Evolutionary conservation across 2,329 filamentous ascomycete genomes (phyloP), one percentile per base, ranked within the genome.

Genomic region (Fusarium floridanum): DNA sequence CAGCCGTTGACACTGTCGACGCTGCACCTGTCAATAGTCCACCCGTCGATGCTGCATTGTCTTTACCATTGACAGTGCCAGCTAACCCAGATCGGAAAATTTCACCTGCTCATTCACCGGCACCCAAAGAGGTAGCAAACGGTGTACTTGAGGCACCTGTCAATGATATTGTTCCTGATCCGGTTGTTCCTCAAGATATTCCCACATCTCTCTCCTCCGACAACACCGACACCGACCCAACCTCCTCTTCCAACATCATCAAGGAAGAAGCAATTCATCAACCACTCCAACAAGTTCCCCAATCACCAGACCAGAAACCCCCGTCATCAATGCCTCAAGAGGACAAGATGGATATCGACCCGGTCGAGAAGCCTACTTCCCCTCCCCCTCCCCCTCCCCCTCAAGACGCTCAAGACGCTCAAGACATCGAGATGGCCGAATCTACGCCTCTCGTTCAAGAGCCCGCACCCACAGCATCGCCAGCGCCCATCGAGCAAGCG

Each of bases 261-360:
- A 72, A 77, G 50, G 50, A 69, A 43, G 71, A 78, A 66, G 9
- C 45, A 12, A 59, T 36, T 34, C 63, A 62, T 24, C 66, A 71
- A 16, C 22, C 72, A 66, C 45, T 61, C 12, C 32, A 57, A 11
- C 32, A 34, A 20, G n/a, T 36, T 57, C 53, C 29, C 12, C 53
- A 34, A 37, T 57, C 53, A 16, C 53, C 29, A 57, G 61, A 71
- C 27, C 50, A 68, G 39, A 53, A 56, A 17, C 65, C 65, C 10
- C 59, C 53, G 41, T 68, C 73, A 14, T 57, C 75, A 24, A 48
- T 56, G 8, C 70, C 66, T 6, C 66, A 66, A 55, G 67, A 76
- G 34, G 66, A 75, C 55, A 66, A 71, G 41, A 77, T 79, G 73
- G 76, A 77, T 9, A 64, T 77, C 39, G 76, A 76, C 45, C 50